Evolutionary conservation across 2,329 filamentous ascomycete species (phyloP).

Genomic region (Microcyclosporella mali): DNA sequence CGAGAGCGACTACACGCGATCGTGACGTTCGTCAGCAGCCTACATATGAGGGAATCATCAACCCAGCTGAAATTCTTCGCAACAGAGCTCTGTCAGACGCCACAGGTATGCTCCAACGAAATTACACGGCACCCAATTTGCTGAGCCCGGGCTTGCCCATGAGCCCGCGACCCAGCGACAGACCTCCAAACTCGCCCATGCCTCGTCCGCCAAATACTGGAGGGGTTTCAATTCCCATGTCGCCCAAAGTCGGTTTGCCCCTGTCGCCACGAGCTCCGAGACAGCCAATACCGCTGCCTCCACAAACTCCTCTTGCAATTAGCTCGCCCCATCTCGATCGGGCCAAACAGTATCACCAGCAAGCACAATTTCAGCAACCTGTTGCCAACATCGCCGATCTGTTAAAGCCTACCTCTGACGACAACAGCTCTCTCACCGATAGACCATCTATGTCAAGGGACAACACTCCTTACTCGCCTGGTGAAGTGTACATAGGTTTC

Average conservation of each 20-base stretch:
- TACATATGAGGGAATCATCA: constrained; percentile 16
- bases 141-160: constrained; percentile 56
- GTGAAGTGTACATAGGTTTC: constrained; percentile 66
- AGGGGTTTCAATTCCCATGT: constrained; percentile 61
- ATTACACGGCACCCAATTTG: constrained; percentile 41
- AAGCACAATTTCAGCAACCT: constrained; percentile 18
- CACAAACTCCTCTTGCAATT: constrained; percentile 61
- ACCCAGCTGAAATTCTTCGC: constrained; percentile 25
- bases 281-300: constrained; percentile 65
- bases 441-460: constrained; percentile 22
- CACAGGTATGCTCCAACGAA: constrained; percentile 20
- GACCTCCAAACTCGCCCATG: constrained; percentile 54
- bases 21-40: constrained; percentile 12
- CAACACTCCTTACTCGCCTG: constrained; percentile 25
- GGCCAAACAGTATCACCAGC: constrained; percentile 32
- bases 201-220: constrained; percentile 52
- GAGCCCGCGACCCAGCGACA: constrained; percentile 56
- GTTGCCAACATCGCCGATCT: constrained; percentile 17
- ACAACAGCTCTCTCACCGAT: constrained; percentile 23
- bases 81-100: constrained; percentile 25
- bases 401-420: constrained; percentile 16
- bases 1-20: constrained; percentile 6
- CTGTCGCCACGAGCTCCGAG: constrained; percentile 68
- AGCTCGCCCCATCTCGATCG: constrained; percentile 45
- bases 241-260: constrained; percentile 54